Percentiles rank a stretch among this genome's conserved stretches.
These are phyloP conservation scores for Curvularia spicifera DNA, from an alignment of 2,329 filamentous ascomycete genomes.

Conservation along the genomic window DNA sequence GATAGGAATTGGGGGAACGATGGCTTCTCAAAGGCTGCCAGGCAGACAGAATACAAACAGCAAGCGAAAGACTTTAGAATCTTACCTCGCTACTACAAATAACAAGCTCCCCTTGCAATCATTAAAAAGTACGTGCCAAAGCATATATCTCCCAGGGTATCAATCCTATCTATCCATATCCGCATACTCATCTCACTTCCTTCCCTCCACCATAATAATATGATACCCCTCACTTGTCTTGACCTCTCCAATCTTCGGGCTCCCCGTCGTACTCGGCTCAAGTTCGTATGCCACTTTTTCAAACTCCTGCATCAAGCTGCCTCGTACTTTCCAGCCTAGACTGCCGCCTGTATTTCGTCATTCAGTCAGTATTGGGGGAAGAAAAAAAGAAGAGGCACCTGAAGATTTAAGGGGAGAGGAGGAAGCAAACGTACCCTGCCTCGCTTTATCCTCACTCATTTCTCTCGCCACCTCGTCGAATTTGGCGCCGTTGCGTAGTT, in stretches of 20 bases:
- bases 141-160: neutral
- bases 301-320: slow-evolving; percentile 70
- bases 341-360: slow-evolving; percentile 61
- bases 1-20: neutral
- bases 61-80: neutral
- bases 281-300: slow-evolving; percentile 75
- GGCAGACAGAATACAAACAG: neutral
- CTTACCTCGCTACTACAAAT: neutral
- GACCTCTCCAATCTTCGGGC: slow-evolving; percentile 70
- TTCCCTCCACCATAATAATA: slow-evolving; percentile 77
- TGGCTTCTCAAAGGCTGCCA: neutral
- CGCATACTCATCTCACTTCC: slow-evolving; percentile 54
- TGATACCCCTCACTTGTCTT: slow-evolving; percentile 81
- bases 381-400: neutral
- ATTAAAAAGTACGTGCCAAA: neutral
- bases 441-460: slow-evolving; percentile 78
- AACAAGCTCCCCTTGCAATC: too few relatives aligned
- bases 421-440: slow-evolving; percentile 51
- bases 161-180: neutral
- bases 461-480: slow-evolving; percentile 77
- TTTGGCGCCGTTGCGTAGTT: slow-evolving; percentile 69
- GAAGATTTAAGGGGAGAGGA: neutral
- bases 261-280: slow-evolving; percentile 68
- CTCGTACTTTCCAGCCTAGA: slow-evolving; percentile 75
- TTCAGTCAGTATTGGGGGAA: neutral